A percentile compares a stretch with the other conserved stretches of the same genome.
Evolutionary conservation across 2,329 filamentous ascomycete genomes (phyloP).

Genomic region (Colletotrichum liaoningense): DNA sequence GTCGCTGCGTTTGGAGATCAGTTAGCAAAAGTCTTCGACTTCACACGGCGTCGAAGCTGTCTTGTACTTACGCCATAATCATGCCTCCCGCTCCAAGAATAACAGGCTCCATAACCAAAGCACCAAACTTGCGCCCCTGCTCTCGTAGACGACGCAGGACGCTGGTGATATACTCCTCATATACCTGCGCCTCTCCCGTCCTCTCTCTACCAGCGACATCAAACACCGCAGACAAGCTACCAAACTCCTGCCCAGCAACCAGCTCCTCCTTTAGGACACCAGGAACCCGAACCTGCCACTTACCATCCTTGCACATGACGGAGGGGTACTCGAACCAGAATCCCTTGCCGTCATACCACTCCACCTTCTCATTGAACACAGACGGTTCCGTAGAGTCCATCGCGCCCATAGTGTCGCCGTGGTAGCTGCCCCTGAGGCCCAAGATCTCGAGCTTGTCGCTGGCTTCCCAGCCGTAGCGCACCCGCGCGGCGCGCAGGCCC

Average conservation of each 20-base stretch:
- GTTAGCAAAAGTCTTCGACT: background rate
- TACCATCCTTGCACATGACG: conserved; percentile 73
- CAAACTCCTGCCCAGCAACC: conserved; percentile 56
- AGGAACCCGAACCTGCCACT: conserved; percentile 73
- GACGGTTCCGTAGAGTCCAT: conserved; percentile 88
- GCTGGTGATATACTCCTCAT: conserved; percentile 68
- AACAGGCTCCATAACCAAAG: conserved; percentile 83
- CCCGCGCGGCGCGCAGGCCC: conserved; percentile 76
- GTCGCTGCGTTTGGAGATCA: conserved; percentile 64
- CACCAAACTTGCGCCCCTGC: conserved; percentile 77
- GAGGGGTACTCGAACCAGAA: conserved; percentile 85
- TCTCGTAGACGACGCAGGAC: conserved; percentile 63
- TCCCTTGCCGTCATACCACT: conserved; percentile 85
- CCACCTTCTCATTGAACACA: conserved; percentile 83
- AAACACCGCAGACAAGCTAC: conserved; percentile 68
- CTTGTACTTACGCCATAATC: conserved; percentile 74
- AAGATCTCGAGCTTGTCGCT: conserved; percentile 73
- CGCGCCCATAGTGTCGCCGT: conserved; percentile 88
- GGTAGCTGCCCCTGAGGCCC: conserved; percentile 84
- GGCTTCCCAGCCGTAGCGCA: conserved; percentile 74
- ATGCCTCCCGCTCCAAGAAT: conserved; percentile 87
- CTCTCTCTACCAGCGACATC: conserved; percentile 62
- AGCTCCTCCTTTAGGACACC: conserved; percentile 58
- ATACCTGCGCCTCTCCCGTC: conserved; percentile 59
- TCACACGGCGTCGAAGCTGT: background rate